Base-by-base conservation (phyloP, 2,329 filamentous ascomycete species). In the Fusarium xylarioides region DNA sequence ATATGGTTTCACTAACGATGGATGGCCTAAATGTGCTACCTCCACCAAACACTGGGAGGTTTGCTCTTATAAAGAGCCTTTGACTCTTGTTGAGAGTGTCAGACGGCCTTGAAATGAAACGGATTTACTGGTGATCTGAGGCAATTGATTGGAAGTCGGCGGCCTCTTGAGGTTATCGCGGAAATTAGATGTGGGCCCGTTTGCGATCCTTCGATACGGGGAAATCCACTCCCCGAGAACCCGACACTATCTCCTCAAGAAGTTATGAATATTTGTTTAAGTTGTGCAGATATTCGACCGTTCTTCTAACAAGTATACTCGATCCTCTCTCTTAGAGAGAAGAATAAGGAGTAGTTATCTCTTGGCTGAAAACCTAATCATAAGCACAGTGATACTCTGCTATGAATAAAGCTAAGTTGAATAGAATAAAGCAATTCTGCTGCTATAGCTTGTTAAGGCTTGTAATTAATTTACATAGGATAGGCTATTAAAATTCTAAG, bases 161-260 rank as follows among this genome's bases (percentile, higher is more conserved):
- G 71, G 71, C 71, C 71, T 68, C 71, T 57, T n/a, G 30, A 5
- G 23, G 58, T 49, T 50, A 54, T 38, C 40, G 32, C 28, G 26
- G 57, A 63, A 71, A 58, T 58, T 58, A 37, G 23, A n/a, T 58
- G 55, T 50, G 55, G 55, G 23, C 42, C 42, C 10, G n/a, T 37
- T n/a, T 19, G 11, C 37, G 23, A 73, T 70, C 43, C 65, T 61
- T 53, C 2, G 15, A 53, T 8, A 6, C 52, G 53, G 44, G 44
- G 16, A 42, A 55, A 57, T 15, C 19, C 52, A 37, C 11, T 35
- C 19, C 40, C 68, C 58, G 54, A 73, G n/a, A 69, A 43, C n/a
- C 58, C 35, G 55, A 23, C 11, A 26, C 19, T n/a, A 21, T 56
- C 38, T 30, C 28, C 21, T 11, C 8, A 15, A 12, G 18, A 15